A percentile compares a stretch with the other conserved stretches of the same genome.
These are phyloP conservation scores for Paraleonurus japonicus DNA, from an alignment of 257 asterid species.

Conservation along the genomic window DNA sequence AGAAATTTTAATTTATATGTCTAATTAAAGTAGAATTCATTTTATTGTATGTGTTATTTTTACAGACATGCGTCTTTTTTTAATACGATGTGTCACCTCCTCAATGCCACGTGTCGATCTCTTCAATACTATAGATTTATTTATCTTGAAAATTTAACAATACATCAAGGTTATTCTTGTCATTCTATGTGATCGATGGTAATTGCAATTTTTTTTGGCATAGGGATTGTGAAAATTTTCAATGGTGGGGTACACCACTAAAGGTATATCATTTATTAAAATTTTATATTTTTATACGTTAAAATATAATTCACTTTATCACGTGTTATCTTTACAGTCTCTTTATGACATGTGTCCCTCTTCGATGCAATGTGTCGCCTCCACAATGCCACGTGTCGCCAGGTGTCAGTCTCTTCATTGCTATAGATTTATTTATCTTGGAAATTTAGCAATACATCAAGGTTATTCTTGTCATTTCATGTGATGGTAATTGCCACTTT, in stretches of 20 bases:
- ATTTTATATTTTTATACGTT: too few relatives aligned
- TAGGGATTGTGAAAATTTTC: too few relatives aligned
- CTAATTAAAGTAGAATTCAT: too few relatives aligned
- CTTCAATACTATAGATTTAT: background rate
- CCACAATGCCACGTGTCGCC: background rate
- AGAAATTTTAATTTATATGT: too few relatives aligned
- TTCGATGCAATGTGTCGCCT: background rate
- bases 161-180: background rate
- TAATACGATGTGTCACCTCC: background rate
- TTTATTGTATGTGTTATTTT: background rate
- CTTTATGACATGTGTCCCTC: background rate
- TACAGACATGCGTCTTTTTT: background rate
- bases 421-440: background rate
- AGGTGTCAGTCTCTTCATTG: background rate
- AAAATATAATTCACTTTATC: background rate
- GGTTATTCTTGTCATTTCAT: background rate
- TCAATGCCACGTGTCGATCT: background rate
- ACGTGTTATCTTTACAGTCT: background rate
- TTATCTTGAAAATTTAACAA: background rate
- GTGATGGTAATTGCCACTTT: background rate
- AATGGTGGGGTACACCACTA: too few relatives aligned
- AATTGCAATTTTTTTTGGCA: too few relatives aligned
- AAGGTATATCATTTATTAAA: too few relatives aligned
- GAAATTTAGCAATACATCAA: background rate
- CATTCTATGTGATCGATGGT: too few relatives aligned